Base-by-base conservation (phyloP, 352 stramenopile genomes). In the Globisporangium spiculum region DNA sequence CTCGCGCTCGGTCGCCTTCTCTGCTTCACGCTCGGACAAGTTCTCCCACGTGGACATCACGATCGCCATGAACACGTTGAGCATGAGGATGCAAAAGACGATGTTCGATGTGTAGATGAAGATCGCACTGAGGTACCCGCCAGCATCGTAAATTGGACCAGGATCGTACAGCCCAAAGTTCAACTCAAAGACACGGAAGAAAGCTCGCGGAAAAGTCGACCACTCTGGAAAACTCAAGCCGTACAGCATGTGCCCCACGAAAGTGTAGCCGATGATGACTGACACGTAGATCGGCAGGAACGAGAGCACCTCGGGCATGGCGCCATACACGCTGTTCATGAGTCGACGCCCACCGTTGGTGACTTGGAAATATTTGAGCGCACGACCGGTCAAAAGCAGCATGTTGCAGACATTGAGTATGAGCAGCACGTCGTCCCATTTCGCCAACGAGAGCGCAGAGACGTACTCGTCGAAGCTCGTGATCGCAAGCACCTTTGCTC, bases 1-100 rank as follows among this genome's bases (percentile, higher is more conserved):
- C 6, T 75, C 69, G 22, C 77, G 76, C 60, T 91, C 83, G 41
- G 67, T 69, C 4, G 77, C 73, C 9, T 78, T 81, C 16, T 86
- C 79, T 20, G 72, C 66, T 68, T 91, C 83, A 41, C 79, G 68
- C n/a, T 89, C 83, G 0, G 74, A 77, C 22, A 88, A 72, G 0
- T 81, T 71, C 34, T 91, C 80, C 83, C 83, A 89, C 30, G 81
- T 91, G 50, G 74, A 88, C 81, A 91, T 89, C 58, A 91, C 80
- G 65, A 91, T 91, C 22, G 83, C 83, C 83, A 91, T 91, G 65
- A 91, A 91, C 1, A 91, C 76, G 56, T 91, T 91, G 48, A 91
- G 78, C 83, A 91, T 88, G 63, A 91, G 79, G 64, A 91, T 91
- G 63, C 80, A 89, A 60, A 91, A 91, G 5, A 91, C 79, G 41